Conservation (phyloP, 148 eudicot species). For the Rhododendron ovatum region DNA sequence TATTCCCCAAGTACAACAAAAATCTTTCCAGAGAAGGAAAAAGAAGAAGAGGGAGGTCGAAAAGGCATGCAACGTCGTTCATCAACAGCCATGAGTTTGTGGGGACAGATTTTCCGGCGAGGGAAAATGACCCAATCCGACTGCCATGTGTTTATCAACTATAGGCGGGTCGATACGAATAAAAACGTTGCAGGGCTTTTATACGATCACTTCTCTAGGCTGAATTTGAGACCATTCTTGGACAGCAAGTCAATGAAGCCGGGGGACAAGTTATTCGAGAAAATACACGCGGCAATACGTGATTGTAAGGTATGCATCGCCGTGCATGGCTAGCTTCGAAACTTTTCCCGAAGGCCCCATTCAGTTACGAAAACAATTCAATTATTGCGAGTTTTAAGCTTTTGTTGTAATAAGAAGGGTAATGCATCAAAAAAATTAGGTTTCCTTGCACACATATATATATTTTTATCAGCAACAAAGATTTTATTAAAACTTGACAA, state of each 20-base stretch:
- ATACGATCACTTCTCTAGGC: conserved; percentile 19
- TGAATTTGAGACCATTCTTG: conserved; percentile 34
- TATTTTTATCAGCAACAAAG: too few species aligned
- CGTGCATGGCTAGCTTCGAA: conserved; percentile 5
- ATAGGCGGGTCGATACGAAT: conserved; percentile 41
- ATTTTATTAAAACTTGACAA: too few species aligned
- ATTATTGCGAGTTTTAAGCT: not conserved
- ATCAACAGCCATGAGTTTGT: not conserved
- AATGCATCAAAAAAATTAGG: not conserved
- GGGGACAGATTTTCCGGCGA: not conserved
- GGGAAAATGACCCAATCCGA: not conserved
- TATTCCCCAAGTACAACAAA: not conserved
- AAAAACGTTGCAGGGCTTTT: conserved; percentile 38
- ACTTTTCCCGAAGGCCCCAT: not conserved
- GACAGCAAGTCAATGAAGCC: conserved; percentile 47
- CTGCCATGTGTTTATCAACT: conserved; percentile 40
- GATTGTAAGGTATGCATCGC: conserved; percentile 31
- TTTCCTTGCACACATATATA: not conserved
- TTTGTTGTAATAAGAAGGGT: not conserved
- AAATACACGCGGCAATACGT: conserved; percentile 23
- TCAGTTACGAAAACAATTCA: not conserved
- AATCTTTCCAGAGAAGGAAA: not conserved
- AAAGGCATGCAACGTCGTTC: not conserved
- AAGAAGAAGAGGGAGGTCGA: not conserved
- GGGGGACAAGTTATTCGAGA: conserved; percentile 31